Percentiles rank a stretch among this genome's conserved stretches.
Conservation (phyloP, 2,329 filamentous ascomycete species). For the Verticillium dahliae region DNA sequence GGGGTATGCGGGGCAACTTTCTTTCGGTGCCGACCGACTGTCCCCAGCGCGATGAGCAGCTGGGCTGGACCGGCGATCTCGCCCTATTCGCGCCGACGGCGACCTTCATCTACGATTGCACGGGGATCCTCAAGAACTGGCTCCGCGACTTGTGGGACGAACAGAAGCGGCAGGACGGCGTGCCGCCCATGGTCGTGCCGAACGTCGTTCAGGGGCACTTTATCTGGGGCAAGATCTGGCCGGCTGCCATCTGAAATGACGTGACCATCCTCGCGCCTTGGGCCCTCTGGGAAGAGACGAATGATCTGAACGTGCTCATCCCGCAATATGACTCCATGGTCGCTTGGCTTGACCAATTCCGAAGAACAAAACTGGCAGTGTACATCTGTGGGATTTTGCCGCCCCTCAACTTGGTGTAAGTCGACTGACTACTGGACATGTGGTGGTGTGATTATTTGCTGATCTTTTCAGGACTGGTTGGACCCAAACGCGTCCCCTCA, state of each 20-base stretch:
- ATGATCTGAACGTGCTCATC: not conserved
- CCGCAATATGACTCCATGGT: constrained; percentile 6
- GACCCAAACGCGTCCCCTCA: constrained; percentile 22
- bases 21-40: constrained; percentile 9
- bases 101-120: constrained; percentile 2
- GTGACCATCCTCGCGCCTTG: constrained; percentile 5
- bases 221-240: constrained; percentile 8
- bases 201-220: constrained; percentile 12
- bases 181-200: constrained; percentile 23
- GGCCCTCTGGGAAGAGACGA: constrained; percentile 4
- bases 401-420: constrained; percentile 4
- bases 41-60: constrained; percentile 7
- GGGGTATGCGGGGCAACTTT: constrained; percentile 9
- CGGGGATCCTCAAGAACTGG: constrained; percentile 6
- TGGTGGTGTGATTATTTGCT: not conserved
- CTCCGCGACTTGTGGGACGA: constrained; percentile 12
- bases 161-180: constrained; percentile 23
- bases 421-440: not conserved
- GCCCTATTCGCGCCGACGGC: constrained; percentile 6
- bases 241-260: constrained; percentile 11
- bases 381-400: constrained; percentile 4
- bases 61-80: constrained; percentile 8
- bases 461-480: constrained; percentile 17
- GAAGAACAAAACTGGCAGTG: not conserved
- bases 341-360: constrained; percentile 1